Evolutionary conservation across 2,329 filamentous ascomycete species (phyloP).

Genomic region (Elsinoe australis): DNA sequence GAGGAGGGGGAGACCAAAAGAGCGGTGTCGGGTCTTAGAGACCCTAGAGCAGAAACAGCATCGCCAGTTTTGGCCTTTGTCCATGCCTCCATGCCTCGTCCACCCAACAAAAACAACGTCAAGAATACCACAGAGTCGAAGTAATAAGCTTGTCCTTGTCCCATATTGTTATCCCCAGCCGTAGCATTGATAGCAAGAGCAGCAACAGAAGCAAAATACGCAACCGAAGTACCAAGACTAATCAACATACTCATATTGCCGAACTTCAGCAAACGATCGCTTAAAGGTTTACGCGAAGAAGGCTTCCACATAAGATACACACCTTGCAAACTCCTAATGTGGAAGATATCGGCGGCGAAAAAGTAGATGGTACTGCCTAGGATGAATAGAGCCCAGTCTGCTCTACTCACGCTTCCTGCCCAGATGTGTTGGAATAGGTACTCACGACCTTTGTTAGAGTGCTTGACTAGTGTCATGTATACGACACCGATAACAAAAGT

Average conservation of each 20-base stretch:
- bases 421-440: too few relatives aligned
- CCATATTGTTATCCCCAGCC: constrained; percentile 29
- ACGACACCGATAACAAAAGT: constrained; percentile 83
- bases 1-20: constrained; percentile 50
- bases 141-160: constrained; percentile 44
- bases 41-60: constrained; percentile 71
- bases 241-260: constrained; percentile 96
- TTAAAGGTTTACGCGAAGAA: too few relatives aligned
- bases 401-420: constrained; percentile 47
- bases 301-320: constrained; percentile 67
- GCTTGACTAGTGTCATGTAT: constrained; percentile 74
- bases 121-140: constrained; percentile 92
- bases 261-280: constrained; percentile 89
- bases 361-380: constrained; percentile 83
- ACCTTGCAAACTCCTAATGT: constrained; percentile 69
- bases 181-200: constrained; percentile 58
- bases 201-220: constrained; percentile 73
- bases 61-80: constrained; percentile 87
- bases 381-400: constrained; percentile 72
- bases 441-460: constrained; percentile 49
- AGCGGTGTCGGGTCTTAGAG: constrained; percentile 69
- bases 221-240: constrained; percentile 78
- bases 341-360: constrained; percentile 78
- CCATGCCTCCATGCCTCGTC: constrained; percentile 73
- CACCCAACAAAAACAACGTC: constrained; percentile 73